Percentiles rank a stretch among this genome's conserved stretches.
phyloP scores from a whole-genome alignment of 176 grass and related monocot species.

The Microstegium vimineum region DNA sequence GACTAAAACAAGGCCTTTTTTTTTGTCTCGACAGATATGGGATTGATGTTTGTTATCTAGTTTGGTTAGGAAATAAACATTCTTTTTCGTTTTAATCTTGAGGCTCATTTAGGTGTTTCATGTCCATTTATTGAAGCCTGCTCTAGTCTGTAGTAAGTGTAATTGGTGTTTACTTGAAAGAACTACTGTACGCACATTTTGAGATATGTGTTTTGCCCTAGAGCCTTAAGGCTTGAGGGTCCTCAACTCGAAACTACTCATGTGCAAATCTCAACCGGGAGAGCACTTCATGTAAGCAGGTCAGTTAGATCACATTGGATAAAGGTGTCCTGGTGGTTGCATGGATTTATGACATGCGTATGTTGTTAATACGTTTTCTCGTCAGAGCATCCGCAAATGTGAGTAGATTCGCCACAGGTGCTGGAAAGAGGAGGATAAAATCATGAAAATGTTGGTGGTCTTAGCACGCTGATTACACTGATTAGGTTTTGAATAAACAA shows the following conservation, averaged over 20 bases:
- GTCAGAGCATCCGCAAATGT: neutral
- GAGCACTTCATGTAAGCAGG: neutral
- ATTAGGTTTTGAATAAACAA: neutral
- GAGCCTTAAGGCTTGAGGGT: constrained; percentile 22
- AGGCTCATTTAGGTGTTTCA: constrained; percentile 36
- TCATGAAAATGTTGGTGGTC: neutral
- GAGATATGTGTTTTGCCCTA: constrained; percentile 9
- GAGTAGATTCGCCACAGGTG: neutral
- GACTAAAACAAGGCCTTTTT: constrained; percentile 21
- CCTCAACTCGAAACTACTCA: neutral
- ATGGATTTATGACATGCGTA: neutral
- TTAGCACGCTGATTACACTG: neutral
- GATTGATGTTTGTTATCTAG: constrained; percentile 37
- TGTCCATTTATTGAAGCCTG: constrained; percentile 17
- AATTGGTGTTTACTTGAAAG: constrained; percentile 27
- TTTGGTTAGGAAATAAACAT: constrained; percentile 55
- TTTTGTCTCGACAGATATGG: constrained; percentile 34
- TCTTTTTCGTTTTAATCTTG: neutral
- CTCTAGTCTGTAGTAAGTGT: neutral
- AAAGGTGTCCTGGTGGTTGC: neutral
- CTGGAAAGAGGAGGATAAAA: neutral
- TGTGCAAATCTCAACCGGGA: neutral
- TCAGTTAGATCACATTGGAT: neutral
- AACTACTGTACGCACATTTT: constrained; percentile 30
- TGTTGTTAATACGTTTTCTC: neutral